Percentiles rank a stretch among this genome's conserved stretches.
Evolutionary conservation across 2,329 filamentous ascomycete species (phyloP).

Genomic region (Phoma sp.): DNA sequence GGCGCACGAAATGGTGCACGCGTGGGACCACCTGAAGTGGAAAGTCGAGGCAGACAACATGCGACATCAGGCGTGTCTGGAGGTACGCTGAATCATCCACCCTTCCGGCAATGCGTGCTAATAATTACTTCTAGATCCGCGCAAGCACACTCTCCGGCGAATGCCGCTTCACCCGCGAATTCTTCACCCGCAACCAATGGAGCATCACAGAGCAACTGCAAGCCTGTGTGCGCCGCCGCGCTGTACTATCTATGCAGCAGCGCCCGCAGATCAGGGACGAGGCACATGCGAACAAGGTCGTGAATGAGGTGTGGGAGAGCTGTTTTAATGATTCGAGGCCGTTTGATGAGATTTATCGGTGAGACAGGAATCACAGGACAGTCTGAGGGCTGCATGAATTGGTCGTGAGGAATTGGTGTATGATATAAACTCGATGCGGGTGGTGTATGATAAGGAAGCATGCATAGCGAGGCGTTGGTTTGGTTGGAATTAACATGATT

Average conservation of each 20-base stretch:
- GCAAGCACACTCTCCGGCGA: slow-evolving; percentile 93
- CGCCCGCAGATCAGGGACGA: slow-evolving; percentile 85
- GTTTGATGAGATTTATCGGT: slow-evolving; percentile 96
- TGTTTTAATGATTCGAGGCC: slow-evolving; percentile 94
- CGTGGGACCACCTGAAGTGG: slow-evolving; percentile 90
- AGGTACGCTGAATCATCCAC: too few species aligned
- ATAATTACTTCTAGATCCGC: slow-evolving; percentile 71
- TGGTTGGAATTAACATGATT: too few species aligned
- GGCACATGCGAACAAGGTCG: slow-evolving; percentile 82
- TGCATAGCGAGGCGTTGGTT: slow-evolving; percentile 23
- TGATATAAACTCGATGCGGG: too few species aligned
- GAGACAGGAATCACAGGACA: background rate
- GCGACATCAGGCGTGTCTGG: slow-evolving; percentile 90
- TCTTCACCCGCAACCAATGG: slow-evolving; percentile 85
- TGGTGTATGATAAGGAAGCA: slow-evolving; percentile 13
- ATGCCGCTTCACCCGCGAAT: slow-evolving; percentile 87
- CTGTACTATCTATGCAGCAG: slow-evolving; percentile 78
- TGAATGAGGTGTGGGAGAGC: slow-evolving; percentile 98
- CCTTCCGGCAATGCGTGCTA: too few species aligned
- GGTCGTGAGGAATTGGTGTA: too few species aligned
- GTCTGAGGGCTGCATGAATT: too few species aligned
- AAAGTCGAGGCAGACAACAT: slow-evolving; percentile 86
- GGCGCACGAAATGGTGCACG: slow-evolving; percentile 97
- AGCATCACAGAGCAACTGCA: slow-evolving; percentile 92
- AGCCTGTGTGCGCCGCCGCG: slow-evolving; percentile 83